Conservation (phyloP, 2,329 filamentous ascomycete species). For the Cladosporium sp. region DNA sequence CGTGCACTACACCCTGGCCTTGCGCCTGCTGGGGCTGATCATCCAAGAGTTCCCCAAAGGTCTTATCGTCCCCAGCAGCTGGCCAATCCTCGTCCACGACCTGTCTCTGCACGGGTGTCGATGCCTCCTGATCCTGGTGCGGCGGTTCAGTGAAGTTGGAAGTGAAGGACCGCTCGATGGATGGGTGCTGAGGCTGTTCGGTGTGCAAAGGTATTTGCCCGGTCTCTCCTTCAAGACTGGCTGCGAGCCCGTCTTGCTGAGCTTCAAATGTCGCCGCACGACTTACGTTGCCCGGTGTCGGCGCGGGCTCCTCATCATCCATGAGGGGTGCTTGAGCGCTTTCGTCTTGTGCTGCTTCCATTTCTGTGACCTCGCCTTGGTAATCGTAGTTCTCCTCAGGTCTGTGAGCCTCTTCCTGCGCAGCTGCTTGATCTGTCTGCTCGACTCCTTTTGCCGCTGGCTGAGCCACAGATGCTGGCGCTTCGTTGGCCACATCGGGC, state of each 20-base stretch:
- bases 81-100: slow-evolving; percentile 21
- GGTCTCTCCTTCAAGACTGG: neutral
- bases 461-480: slow-evolving; percentile 11
- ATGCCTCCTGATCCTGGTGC: slow-evolving; percentile 1
- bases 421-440: neutral
- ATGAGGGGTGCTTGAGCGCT: slow-evolving; percentile 37
- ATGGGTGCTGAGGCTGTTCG: neutral
- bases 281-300: slow-evolving; percentile 20
- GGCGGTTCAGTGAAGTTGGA: slow-evolving; percentile 27
- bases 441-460: slow-evolving; percentile 13
- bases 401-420: slow-evolving; percentile 1
- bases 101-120: neutral
- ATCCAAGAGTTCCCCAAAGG: slow-evolving; percentile 27
- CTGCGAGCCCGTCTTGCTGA: neutral
- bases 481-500: slow-evolving; percentile 13
- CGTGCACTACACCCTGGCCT: neutral
- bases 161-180: slow-evolving; percentile 26
- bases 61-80: slow-evolving; percentile 26
- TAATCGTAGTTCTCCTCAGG: slow-evolving; percentile 39
- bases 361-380: slow-evolving; percentile 39
- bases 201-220: slow-evolving; percentile 4
- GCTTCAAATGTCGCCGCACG: slow-evolving; percentile 12
- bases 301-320: slow-evolving; percentile 31
- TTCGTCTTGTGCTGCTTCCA: slow-evolving; percentile 42
- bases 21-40: neutral